Evolutionary conservation across 2,329 filamentous ascomycete genomes (phyloP), one percentile per base, ranked within the genome.

Genomic region (Trichophaea hybrida): DNA sequence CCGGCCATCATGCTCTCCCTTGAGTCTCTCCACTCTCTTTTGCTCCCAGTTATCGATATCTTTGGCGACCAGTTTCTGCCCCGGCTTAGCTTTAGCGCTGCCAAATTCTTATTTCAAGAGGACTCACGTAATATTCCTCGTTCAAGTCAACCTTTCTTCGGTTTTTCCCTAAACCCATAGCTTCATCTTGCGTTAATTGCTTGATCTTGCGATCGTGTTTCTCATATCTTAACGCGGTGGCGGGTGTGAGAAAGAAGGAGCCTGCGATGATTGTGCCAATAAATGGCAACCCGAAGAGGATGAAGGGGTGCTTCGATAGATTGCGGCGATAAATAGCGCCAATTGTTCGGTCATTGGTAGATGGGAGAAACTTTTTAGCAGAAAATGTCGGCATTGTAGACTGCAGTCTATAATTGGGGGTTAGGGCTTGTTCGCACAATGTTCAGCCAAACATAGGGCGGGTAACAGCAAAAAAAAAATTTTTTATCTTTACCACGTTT

Each of bases 21-120:
- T 83, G 62, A 96, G 78, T 70, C 93, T 78, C 75, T 95, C 83
- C 8, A 97, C 89, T 57, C 94, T 82, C 74, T 93, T 94, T 74
- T 97, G 93, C 72, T 97, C 91, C 93, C 93, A 98, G 70, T 88
- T 80, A 69, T 98, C 91, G 62, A 97, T 75, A 70, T 97, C 93
- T 72, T 94, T 94, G 35, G 87, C 86, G 67, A 88, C 86, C 43
- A 87, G 76, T 74, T 83, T 81, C 86, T 93, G 72, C 59, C 15
- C n/a, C 5, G 8, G 31, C 15, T 46, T 17, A 50, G 48, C 31
- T 50, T 17, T 13, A 6, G 31, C 31, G 51, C 51, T 8, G 6
- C 24, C 13, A 5, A 32, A 53, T 15, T 37, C 24, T 53, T 53
- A 35, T 33, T 53, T 33, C n/a, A 54, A 5, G 5, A 13, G 31